A percentile compares a stretch with the other conserved stretches of the same genome.
phyloP scores from a whole-genome alignment of 169 alveolate genomes.

The Plasmodium fragile region DNA sequence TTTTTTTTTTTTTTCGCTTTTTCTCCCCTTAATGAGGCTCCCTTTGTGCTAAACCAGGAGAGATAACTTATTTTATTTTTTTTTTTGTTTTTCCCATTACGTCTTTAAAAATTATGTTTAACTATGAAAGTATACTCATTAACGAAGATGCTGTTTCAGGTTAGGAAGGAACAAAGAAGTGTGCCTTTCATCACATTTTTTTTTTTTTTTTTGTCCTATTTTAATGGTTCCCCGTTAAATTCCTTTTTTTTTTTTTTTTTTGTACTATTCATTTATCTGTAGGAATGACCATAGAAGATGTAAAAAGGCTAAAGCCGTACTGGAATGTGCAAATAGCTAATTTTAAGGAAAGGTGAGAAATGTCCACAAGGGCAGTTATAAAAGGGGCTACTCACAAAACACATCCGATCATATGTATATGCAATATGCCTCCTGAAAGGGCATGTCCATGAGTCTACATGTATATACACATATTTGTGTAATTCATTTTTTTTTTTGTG shows the following conservation, averaged over 20 bases:
- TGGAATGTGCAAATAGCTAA: conserved; percentile 76
- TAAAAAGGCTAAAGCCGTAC: conserved; percentile 62
- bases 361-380: not conserved
- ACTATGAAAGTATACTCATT: conserved; percentile 73
- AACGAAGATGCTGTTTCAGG: conserved; percentile 66
- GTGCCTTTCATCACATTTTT: conserved; percentile 1
- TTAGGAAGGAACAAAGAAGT: not conserved
- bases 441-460: not conserved
- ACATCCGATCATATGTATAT: not conserved
- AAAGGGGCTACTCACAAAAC: not conserved
- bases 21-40: not conserved
- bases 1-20: not conserved
- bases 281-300: conserved; percentile 76
- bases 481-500: not conserved
- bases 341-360: conserved; percentile 48
- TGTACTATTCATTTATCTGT: conserved; percentile 3
- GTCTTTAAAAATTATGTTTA: conserved; percentile 60
- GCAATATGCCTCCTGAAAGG: not conserved
- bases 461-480: not conserved
- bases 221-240: not conserved
- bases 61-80: conserved; percentile 1
- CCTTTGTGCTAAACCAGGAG: not conserved
- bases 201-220: conserved; percentile 7
- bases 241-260: conserved; percentile 3
- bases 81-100: not conserved